Base-by-base conservation (phyloP, 2,329 filamentous ascomycete species). In the Talaromyces sp. region DNA sequence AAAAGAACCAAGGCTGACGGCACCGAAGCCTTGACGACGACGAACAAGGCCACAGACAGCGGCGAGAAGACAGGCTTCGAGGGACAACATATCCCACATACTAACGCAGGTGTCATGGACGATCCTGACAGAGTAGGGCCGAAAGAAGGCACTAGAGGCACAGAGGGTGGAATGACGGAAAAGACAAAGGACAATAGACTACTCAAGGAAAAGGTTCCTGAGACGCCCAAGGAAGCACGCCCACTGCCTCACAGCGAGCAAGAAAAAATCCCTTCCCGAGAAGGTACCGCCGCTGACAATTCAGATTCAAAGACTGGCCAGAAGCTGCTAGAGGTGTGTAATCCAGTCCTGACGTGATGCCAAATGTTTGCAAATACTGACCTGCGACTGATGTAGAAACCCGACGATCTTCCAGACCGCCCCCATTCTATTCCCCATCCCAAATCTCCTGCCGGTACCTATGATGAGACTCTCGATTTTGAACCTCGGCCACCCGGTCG, bases 21-120 rank as follows among this genome's bases (percentile, higher is more conserved):
- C 31, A 73, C 76, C 16, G 34, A 47, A 18, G 30, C 28, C 10
- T 72, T 72, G 40, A 56, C 66, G 16, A 33, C 61, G 12, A 27
- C 56, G 53, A 28, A 71, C 66, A 36, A 42, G 18, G 60, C n/a
- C 12, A 65, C 60, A 10, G 68, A 69, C 30, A 57, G 67, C n/a
- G 67, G 68, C 27, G 71, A 68, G 30, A 75, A 74, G 61, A 57
- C 73, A 67, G 87, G 67, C 70, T 78, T 61, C n/a, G 72, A 74
- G 60, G 76, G 76, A 9, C 70, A 72, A 40, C 59, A 68, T 44
- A 80, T 85, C 30, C 82, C 84, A 3, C 77, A 83, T 64, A 83
- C 81, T 40, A 84, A 86, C 63, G 84, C 96, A 72, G 92, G 93
- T 47, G 92, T 97, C 62, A 97, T 97, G 94, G 90, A 96, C 71